Evolutionary conservation across 2,329 filamentous ascomycete genomes (phyloP), one percentile per base, ranked within the genome.

Genomic region (Cadophora sp.): DNA sequence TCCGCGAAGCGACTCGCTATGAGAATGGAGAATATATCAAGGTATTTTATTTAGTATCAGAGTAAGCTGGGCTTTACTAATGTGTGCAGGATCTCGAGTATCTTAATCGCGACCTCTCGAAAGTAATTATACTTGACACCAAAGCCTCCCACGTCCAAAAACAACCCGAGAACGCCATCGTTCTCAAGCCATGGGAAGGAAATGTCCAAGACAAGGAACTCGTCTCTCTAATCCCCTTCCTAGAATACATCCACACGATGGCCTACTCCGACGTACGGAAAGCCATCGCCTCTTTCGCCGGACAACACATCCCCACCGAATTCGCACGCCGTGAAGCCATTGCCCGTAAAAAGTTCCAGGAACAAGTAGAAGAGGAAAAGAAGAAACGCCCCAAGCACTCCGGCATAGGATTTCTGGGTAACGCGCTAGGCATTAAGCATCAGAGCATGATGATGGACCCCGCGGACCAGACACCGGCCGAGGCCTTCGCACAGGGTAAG

Each of bases 231-330:
- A 97, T 99, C 68, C 96, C 96, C 14, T 97, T 99, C 88, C 89
- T 99, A 71, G 96, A 99, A 82, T 98, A 97, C 81, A 89, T 99
- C 72, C 93, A 94, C 73, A 96, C 94, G 24, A 97, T 98, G 92
- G 91, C 94, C 72, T 92, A 93, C 75, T 85, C 89, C 63, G 96
- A 99, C 76, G 92, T 97, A 16, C 92, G 96, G 73, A 89, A 92
- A 76, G 91, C 96, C 4, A 81, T 97, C 78, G 93, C 92, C 81
- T 94, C 92, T 0, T 97, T 97, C 76, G 89, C 97, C 66, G 94
- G 94, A 79, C 93, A 91, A 77, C 86, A 95, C 75, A 97, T 99
- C 67, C 93, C 96, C 4, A 86, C 87, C 12, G 96, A 99, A 79
- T 99, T 98, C 76, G 92, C 94, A 24, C 89, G 90, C 64, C 89